Conservation (phyloP, 2,329 filamentous ascomycete species). For the Hypoxylon sp. region DNA sequence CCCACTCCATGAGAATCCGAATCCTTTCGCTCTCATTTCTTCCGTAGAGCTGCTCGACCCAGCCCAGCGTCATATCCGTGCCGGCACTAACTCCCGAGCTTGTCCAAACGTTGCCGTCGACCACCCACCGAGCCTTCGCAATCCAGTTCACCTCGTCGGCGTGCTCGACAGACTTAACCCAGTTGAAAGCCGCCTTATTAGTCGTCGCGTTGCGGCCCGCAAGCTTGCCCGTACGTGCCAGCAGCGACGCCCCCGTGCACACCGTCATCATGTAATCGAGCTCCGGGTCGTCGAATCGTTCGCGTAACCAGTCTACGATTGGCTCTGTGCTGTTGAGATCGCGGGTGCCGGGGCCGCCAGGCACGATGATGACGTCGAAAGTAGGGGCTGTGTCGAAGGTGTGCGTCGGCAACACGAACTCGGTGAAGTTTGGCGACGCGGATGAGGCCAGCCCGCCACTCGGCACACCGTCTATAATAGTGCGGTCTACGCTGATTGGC, state of each 20-base stretch:
- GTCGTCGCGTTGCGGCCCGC: constrained; percentile 40
- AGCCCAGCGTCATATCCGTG: constrained; percentile 40
- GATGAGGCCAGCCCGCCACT: constrained; percentile 22
- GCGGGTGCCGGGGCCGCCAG: constrained; percentile 42
- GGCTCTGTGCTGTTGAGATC: constrained; percentile 43
- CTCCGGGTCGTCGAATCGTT: constrained; percentile 30
- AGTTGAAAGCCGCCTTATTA: constrained; percentile 42
- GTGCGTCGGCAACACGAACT: constrained; percentile 45
- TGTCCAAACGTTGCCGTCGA: constrained; percentile 45
- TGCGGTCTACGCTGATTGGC: constrained; percentile 44
- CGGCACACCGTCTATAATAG: constrained; percentile 37
- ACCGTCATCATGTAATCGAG: constrained; percentile 39
- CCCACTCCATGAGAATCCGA: constrained; percentile 40
- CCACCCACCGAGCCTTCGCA: constrained; percentile 42
- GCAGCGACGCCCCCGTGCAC: constrained; percentile 43
- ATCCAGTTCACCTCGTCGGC: constrained; percentile 42
- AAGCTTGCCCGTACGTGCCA: constrained; percentile 42
- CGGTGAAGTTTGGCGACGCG: constrained; percentile 34
- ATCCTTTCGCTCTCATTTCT: constrained; percentile 36
- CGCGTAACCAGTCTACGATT: constrained; percentile 36
- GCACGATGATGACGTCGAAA: constrained; percentile 46
- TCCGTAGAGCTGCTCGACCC: constrained; percentile 36
- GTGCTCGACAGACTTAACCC: constrained; percentile 35
- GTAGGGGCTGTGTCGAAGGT: constrained; percentile 40
- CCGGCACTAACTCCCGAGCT: constrained; percentile 45